Base-by-base conservation (phyloP, 306 rosid genomes). In the Casuarina cunninghamiana region DNA sequence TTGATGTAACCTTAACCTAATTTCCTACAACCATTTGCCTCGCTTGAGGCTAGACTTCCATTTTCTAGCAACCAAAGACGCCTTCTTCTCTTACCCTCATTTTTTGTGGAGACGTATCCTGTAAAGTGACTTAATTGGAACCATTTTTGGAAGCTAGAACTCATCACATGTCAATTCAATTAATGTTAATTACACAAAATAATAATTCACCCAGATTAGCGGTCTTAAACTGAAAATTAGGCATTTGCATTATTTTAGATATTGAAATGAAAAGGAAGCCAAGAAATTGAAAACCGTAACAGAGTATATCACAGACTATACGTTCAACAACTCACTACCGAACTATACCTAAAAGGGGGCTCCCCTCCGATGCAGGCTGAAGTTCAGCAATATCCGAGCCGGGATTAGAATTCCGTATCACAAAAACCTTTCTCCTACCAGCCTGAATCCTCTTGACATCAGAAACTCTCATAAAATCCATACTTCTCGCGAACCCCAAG, bases 291-390 rank as follows among this genome's bases (percentile, higher is more conserved):
- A 46, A 37, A 63, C 54, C 49, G 46, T 5, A 48, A 37, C 71
- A 17, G n/a, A 44, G 49, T 69, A 44, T 46, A 62, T 37, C 55
- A 71, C 7, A 45, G 21, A 45, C 21, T 13, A 49, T 50, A 50
- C 54, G 51, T 43, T 53, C 32, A 3, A 15, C 60, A 5, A 48
- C 12, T 53, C 10, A 58, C 12, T 26, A 10, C 49, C 19, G 51
- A 79, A 44, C 5, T 75, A 82, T 83, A 96, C 99, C 98, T 78
- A 93, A 71, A 78, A 96, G 89, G 69, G 95, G 91, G 78, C 97
- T 96, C 77, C 98, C 93, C 69, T 89, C 90, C 41, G 96, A 90
- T 32, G 99, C 96, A 1, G 91, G 89, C 87, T 91, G 90, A 74
- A 96, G 93, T 81, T 96, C 91, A 26, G 87, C 97, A 72, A 85